phyloP scores from a whole-genome alignment of 306 rosid species.

The Cucurbita maxima region DNA sequence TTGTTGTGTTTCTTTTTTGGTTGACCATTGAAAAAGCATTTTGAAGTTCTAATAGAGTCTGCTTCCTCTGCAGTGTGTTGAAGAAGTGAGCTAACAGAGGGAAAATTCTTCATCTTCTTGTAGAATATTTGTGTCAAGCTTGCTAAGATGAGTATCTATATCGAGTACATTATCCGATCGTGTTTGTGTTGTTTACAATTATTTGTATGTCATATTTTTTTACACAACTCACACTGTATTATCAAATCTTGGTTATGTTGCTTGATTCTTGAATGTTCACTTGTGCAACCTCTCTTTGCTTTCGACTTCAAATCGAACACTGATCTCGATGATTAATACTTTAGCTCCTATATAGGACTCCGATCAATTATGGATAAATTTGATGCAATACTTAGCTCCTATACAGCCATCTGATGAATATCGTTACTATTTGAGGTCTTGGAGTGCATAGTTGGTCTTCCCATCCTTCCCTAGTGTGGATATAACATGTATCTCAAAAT shows the following conservation, averaged over 20 bases:
- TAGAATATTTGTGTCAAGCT: conserved; percentile 11
- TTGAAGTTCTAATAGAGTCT: conserved; percentile 3
- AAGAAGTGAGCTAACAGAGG: conserved; percentile 49
- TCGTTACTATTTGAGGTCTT: neutral
- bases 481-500: too few species aligned
- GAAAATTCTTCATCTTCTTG: conserved; percentile 8
- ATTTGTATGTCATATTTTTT: conserved; percentile 8
- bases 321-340: neutral
- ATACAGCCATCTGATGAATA: neutral
- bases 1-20: neutral
- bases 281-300: neutral
- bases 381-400: neutral
- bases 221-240: neutral
- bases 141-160: conserved; percentile 6
- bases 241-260: neutral
- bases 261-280: neutral
- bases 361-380: too few species aligned
- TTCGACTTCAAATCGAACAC: neutral
- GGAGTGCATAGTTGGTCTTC: neutral
- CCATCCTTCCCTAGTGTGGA: neutral
- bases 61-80: conserved; percentile 52
- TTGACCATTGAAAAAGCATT: neutral
- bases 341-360: neutral
- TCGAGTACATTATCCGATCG: conserved; percentile 1
- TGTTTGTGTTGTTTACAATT: conserved; percentile 9